Evolutionary conservation across 495 filamentous ascomycete genomes (phyloP), one percentile per base, ranked within the genome.

Genomic region (Penicillium paxilli): DNA sequence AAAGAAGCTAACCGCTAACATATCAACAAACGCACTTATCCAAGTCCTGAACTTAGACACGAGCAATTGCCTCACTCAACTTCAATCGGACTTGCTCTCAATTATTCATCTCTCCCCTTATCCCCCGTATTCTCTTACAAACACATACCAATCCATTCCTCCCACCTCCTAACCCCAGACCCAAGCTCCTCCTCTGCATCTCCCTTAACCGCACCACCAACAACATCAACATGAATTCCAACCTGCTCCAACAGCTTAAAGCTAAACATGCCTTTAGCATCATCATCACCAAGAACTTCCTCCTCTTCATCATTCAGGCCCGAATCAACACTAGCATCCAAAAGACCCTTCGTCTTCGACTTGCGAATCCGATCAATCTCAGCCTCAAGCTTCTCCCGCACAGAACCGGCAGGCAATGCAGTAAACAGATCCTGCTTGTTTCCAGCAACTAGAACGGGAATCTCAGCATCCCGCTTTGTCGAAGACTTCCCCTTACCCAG

Each of bases 371-470:
- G 80, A 14, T 87, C 84, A 55, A 98, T 86, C 69, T 97, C 95
- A 20, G 77, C 76, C 67, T 98, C 93, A 9, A 98, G 73, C 44
- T 80, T 81, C 50, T 77, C 81, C 64, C 83, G 85, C 21, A 97
- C 91, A 26, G 96, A 78, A 2, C 80, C 77, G 1, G 90, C 84
- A 0, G 94, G 94, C 42, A 96, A 72, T 10, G 94, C 92, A 0
- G 94, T 98, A 67, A 98, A 98, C 11, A 98, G 74, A 68, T 98
- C 94, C 46, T 92, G 78, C 77, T 98, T 98, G 67, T 98, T 98
- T 32, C 92, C 92, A 4, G 90, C 92, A 33, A 98, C 72, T 17
- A 98, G 72, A 2, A 98, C 82, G 0, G 88, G 83, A 24, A 95
- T 78, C 17, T 83, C 80, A 14, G 79, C 69, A 0, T 84, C 82